Evolutionary conservation across 345 rosid genomes (phyloP).

Genomic region (Punica granatum): DNA sequence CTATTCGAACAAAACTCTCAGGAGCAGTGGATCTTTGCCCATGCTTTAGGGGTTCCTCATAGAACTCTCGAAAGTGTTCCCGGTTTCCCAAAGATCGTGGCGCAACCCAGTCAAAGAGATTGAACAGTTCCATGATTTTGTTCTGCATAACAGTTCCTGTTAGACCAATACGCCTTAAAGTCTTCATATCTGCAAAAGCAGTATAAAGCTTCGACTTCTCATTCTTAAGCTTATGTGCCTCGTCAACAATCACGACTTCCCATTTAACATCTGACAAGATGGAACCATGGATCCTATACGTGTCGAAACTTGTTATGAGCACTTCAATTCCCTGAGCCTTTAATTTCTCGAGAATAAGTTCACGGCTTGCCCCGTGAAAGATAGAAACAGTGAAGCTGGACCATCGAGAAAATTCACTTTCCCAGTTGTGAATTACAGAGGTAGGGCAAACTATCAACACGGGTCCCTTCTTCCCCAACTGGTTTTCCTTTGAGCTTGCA

Average conservation of each 20-base stretch:
- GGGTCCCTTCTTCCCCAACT: slow-evolving; percentile 32
- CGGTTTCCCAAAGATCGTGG: slow-evolving; percentile 81
- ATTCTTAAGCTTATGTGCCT: slow-evolving; percentile 86
- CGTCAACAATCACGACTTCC: slow-evolving; percentile 89
- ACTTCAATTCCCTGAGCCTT: slow-evolving; percentile 57
- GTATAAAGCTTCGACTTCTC: slow-evolving; percentile 83
- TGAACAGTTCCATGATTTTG: slow-evolving; percentile 81
- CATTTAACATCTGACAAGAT: slow-evolving; percentile 59
- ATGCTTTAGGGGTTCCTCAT: slow-evolving; percentile 83
- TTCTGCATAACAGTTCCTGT: slow-evolving; percentile 95
- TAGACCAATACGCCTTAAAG: slow-evolving; percentile 64
- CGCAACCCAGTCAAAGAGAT: slow-evolving; percentile 87
- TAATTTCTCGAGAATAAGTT: slow-evolving; percentile 65
- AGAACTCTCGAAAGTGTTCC: slow-evolving; percentile 80
- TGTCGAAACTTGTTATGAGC: slow-evolving; percentile 79
- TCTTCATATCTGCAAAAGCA: slow-evolving; percentile 59
- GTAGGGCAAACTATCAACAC: slow-evolving; percentile 77
- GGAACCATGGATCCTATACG: slow-evolving; percentile 66
- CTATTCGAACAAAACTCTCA: slow-evolving; percentile 61
- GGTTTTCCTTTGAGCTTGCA: slow-evolving; percentile 17
- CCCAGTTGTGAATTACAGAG: slow-evolving; percentile 93
- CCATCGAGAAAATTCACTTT: slow-evolving; percentile 83
- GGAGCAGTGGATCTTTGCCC: slow-evolving; percentile 90
- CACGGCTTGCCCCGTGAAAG: slow-evolving; percentile 79
- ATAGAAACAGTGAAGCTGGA: slow-evolving; percentile 58